Evolutionary conservation across 2,329 filamentous ascomycete species (phyloP), one percentile per base, ranked within the genome.

Genomic region (Talaromyces sp.): DNA sequence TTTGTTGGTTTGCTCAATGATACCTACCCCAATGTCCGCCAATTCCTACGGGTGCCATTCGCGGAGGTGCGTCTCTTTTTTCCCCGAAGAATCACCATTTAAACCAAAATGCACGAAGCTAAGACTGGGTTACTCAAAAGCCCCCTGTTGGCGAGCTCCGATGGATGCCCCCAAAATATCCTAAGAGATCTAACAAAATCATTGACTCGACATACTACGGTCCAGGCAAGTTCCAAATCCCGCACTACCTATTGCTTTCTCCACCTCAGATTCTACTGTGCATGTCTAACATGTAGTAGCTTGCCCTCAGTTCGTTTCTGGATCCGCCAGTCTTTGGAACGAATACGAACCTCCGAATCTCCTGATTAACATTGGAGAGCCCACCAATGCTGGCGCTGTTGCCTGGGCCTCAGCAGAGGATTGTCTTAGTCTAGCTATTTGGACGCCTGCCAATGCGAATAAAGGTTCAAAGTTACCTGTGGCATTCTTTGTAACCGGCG

Each of bases 401-500:
- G 19, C 49, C 10, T 46, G 49, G 55, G 65, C 61, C 36, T 57
- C 61, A 8, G 57, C 64, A 11, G 75, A 77, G 56, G 78, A 81
- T 52, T 82, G 79, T 50, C 63, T 81, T 20, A 73, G 71, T 10
- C 63, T 80, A 11, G 76, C 75, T 35, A 62, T 81, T 8, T 81
- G 78, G 78, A 64, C 75, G 3, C 76, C 76, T 9, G 57, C 58
- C n/a, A 62, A 53, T 1, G 61, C 55, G 22, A 64, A 51, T 13
- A 62, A 67, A 0, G 57, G 64, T 44, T 61, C 56, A 1, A 57
- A 56, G 10, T 61, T 78, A 3, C 78, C 78, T 0, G 79, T 81
- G 0, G 65, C 77, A 4, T 70, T 76, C 17, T 82, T 76, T 68
- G 69, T 81, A 32, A 76, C 78, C 35, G 80, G 79, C 4, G 80